Conservation (phyloP, 805 yeast genomes). For the Candida takata region DNA sequence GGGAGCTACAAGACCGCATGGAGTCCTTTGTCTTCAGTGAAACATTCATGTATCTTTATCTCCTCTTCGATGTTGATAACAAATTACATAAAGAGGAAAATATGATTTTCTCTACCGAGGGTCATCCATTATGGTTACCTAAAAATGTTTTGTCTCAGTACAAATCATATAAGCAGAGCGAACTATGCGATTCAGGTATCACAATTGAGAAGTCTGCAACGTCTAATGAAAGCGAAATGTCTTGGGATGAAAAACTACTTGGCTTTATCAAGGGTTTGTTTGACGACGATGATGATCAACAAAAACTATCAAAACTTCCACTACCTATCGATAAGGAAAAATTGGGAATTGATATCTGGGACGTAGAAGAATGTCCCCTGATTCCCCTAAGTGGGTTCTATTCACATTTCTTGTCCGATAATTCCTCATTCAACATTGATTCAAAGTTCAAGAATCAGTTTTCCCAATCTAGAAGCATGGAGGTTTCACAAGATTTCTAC, state of each 20-base stretch:
- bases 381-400: background rate
- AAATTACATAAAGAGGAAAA: slow-evolving; percentile 37
- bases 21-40: slow-evolving; percentile 88
- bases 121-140: slow-evolving; percentile 80
- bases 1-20: slow-evolving; percentile 70
- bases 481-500: slow-evolving; percentile 11
- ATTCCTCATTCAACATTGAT: slow-evolving; percentile 11
- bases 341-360: slow-evolving; percentile 1
- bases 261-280: slow-evolving; percentile 6
- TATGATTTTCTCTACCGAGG: slow-evolving; percentile 71
- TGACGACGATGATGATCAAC: background rate
- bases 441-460: slow-evolving; percentile 13
- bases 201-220: background rate
- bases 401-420: slow-evolving; percentile 8
- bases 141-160: slow-evolving; percentile 25
- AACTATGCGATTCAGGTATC: background rate
- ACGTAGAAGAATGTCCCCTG: slow-evolving; percentile 2
- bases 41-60: slow-evolving; percentile 73
- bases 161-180: slow-evolving; percentile 4
- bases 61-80: slow-evolving; percentile 69
- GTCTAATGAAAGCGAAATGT: background rate
- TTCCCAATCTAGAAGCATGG: slow-evolving; percentile 5
- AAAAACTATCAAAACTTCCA: too few species aligned
- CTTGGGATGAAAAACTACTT: slow-evolving; percentile 7
- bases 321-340: background rate